Base-by-base conservation (phyloP, 805 yeast genomes). In the Candida rishiriensis region DNA sequence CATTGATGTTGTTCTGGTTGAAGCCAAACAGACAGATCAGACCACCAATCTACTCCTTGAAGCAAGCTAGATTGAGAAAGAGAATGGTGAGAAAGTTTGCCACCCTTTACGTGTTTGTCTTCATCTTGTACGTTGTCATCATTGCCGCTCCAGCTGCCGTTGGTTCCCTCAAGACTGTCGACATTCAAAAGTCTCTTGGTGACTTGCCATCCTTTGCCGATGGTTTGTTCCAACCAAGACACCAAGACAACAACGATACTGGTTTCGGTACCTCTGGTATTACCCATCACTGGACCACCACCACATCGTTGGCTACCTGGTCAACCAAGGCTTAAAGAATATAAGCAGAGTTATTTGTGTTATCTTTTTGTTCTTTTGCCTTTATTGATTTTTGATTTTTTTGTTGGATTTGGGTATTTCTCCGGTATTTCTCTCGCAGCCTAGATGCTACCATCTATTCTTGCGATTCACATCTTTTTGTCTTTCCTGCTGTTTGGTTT, bases 1-100 rank as follows among this genome's bases (percentile, higher is more conserved):
- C 99, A 38, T 83, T 89, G 68, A 85, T 91, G 95, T 76, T 93
- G 70, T 93, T 93, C 84, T 93, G 99, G 99, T 84, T 95, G 71
- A 87, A 88, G 66, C 99, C 99, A 46, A 76, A 93, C 51, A 84
- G 95, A 72, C 96, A 89, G 73, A 90, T 93, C 63, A 86, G 98
- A 70, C 97, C 97, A 50, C 98, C 99, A 59, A 89, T 93, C 65
- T 90, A 88, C 72, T 88, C 98, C 15, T 75, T 91, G 72, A 93
- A 93, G 72, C 98, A 93, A 74, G 91, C 95, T 46, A 84, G 88
- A 72, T 81, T 90, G 68, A 85, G 99, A 69, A 88, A 85, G 85
- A 84, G 99, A 74, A 91, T 93, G 95, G 96, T 93, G 32, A 83
- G 86, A 70, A 89, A 88, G 71, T 93, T 93, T 75, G 82, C 95